phyloP scores from a whole-genome alignment of 164 flowering plant species.

The Tinospora cordifolia region DNA sequence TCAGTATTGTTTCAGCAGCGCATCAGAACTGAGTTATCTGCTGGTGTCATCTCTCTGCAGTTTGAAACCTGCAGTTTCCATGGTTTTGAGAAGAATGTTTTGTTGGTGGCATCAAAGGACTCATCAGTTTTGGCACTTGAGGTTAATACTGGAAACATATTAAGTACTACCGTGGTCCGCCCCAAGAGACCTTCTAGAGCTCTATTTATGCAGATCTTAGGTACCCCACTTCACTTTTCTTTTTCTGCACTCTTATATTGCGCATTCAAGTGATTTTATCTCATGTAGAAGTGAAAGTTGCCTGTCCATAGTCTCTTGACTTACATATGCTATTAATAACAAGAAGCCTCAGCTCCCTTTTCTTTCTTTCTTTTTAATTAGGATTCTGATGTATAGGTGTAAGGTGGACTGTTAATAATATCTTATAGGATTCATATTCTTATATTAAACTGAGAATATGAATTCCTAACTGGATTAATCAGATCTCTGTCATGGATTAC shows the following conservation, averaged over 20 bases:
- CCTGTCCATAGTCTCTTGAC: not conserved
- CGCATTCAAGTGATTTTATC: not conserved
- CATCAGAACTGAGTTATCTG: slow-evolving; percentile 47
- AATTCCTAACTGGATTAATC: not conserved
- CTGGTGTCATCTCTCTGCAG: slow-evolving; percentile 57
- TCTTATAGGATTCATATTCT: too few relatives aligned
- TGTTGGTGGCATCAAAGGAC: slow-evolving; percentile 66
- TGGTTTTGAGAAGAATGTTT: slow-evolving; percentile 69
- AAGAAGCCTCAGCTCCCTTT: too few relatives aligned
- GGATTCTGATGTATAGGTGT: too few relatives aligned
- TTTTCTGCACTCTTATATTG: slow-evolving; percentile 4
- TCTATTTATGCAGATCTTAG: slow-evolving; percentile 55
- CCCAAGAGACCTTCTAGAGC: slow-evolving; percentile 73
- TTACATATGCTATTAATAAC: not conserved
- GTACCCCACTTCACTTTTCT: slow-evolving; percentile 20
- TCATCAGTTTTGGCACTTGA: slow-evolving; percentile 75
- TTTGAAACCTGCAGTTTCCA: slow-evolving; percentile 53
- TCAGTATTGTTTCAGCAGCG: slow-evolving; percentile 45
- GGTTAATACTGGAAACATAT: slow-evolving; percentile 49
- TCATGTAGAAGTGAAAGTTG: not conserved
- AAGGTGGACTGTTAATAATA: too few relatives aligned
- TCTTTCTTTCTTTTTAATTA: too few relatives aligned
- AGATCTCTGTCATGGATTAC: slow-evolving; percentile 9
- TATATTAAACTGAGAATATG: not conserved
- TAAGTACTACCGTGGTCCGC: slow-evolving; percentile 40